phyloP scores from a whole-genome alignment of 192 early-diverging fungal species.

The Entomortierella lignicola region DNA sequence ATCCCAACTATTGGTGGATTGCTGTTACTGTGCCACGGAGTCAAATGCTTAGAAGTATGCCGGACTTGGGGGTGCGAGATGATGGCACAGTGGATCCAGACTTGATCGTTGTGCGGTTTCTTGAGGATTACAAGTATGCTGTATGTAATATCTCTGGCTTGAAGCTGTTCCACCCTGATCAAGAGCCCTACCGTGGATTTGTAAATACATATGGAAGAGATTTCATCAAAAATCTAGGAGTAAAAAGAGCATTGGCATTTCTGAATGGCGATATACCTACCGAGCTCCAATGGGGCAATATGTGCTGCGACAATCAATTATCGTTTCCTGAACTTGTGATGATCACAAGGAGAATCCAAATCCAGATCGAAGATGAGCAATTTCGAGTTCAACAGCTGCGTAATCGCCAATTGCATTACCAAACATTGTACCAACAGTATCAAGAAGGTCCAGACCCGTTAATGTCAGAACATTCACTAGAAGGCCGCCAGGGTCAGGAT shows the following conservation, averaged over 20 bases:
- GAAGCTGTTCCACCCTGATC: conserved; percentile 13
- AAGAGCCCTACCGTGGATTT: conserved; percentile 10
- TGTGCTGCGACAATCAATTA: conserved; percentile 9
- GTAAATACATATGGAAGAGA: not conserved
- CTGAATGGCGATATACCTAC: conserved; percentile 1
- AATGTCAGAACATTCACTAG: not conserved
- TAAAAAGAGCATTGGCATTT: conserved; percentile 18
- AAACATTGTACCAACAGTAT: not conserved
- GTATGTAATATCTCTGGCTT: conserved; percentile 20
- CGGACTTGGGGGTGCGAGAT: not conserved
- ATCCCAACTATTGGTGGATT: conserved; percentile 19
- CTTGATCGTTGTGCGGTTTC: conserved; percentile 22
- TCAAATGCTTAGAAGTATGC: conserved; percentile 26
- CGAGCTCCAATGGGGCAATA: conserved; percentile 10
- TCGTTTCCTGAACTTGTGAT: conserved; percentile 6
- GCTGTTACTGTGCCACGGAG: conserved; percentile 27
- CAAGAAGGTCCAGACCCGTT: not conserved
- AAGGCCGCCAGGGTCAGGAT: not conserved
- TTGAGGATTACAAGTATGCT: conserved; percentile 19
- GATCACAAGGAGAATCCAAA: not conserved
- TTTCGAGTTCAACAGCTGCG: not conserved
- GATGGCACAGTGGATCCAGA: conserved; percentile 10
- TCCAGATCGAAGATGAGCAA: not conserved
- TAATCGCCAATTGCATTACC: not conserved
- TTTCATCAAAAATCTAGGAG: conserved; percentile 8